Evolutionary conservation across 768 basidiomycete genomes (phyloP).

Genomic region (Russula dissimulans): DNA sequence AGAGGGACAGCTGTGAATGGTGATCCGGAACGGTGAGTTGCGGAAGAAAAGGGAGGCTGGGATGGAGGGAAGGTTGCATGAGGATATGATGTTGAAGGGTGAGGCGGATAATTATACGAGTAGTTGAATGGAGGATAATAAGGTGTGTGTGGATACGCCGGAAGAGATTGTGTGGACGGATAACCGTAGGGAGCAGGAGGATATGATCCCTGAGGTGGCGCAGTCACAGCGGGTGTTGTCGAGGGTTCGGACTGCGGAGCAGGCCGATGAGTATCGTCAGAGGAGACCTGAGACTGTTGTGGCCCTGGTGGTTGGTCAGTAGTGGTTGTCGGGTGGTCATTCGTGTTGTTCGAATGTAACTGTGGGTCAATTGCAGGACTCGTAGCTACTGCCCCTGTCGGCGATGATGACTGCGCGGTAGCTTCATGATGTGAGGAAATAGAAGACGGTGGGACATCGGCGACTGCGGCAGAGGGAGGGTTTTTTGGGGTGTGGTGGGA

Average conservation of each 20-base stretch:
- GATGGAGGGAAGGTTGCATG: slow-evolving; percentile 29
- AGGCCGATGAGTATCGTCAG: background rate
- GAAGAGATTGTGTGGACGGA: slow-evolving; percentile 29
- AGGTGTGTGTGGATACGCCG: slow-evolving; percentile 57
- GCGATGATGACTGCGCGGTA: slow-evolving; percentile 7
- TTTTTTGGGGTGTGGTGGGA: slow-evolving; percentile 20
- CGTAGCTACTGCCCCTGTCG: slow-evolving; percentile 20
- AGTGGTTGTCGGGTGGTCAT: background rate
- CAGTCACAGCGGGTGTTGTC: background rate
- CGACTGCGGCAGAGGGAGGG: slow-evolving; percentile 16
- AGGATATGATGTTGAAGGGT: slow-evolving; percentile 28
- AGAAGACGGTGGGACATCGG: slow-evolving; percentile 16
- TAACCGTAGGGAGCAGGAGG: slow-evolving; percentile 51
- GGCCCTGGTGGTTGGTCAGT: background rate
- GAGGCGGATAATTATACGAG: slow-evolving; percentile 26
- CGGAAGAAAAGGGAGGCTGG: slow-evolving; percentile 23
- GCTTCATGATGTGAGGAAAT: slow-evolving; percentile 16
- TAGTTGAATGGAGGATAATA: slow-evolving; percentile 48
- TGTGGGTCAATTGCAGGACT: background rate
- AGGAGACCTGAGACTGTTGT: background rate
- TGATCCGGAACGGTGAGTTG: slow-evolving; percentile 19
- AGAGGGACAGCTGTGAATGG: slow-evolving; percentile 19
- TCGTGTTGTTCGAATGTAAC: background rate
- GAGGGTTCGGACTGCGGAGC: background rate
- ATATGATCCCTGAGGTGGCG: slow-evolving; percentile 26